Evolutionary conservation across 176 grass and related monocot genomes (phyloP).

Genomic region (Cenchrus purpureus): DNA sequence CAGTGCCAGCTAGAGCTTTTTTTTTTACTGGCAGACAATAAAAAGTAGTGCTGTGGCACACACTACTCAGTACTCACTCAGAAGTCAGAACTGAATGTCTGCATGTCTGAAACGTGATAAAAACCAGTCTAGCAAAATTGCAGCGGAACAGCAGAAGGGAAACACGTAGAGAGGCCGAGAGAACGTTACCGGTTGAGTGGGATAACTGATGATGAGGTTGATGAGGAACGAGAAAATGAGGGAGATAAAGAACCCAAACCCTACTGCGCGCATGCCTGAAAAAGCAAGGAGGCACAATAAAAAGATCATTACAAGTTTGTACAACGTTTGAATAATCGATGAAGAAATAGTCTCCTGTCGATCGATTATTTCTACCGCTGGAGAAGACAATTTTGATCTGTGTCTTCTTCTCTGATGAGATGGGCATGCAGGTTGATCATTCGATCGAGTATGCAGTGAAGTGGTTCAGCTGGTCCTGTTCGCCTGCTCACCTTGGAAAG

Average conservation of each 20-base stretch:
- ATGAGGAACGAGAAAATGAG: constrained; percentile 19
- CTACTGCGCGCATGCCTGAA: constrained; percentile 56
- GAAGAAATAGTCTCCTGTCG: neutral
- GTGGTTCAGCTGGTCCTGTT: neutral
- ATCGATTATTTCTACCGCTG: neutral
- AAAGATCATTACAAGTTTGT: neutral
- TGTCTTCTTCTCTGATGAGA: too few relatives aligned
- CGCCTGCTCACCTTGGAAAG: neutral
- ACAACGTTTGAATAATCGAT: neutral
- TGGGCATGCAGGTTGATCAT: too few relatives aligned
- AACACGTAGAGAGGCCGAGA: neutral
- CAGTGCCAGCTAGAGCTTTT: neutral
- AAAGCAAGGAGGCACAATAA: neutral
- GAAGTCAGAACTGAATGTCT: neutral
- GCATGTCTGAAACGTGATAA: neutral
- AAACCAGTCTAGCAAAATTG: neutral
- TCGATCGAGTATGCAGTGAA: neutral
- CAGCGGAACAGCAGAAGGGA: neutral
- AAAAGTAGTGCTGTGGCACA: neutral
- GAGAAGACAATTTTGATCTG: neutral
- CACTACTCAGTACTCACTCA: neutral
- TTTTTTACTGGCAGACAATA: neutral
- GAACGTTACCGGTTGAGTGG: constrained; percentile 60
- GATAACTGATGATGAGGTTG: constrained; percentile 53
- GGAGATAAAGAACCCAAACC: constrained; percentile 32